Percentiles rank a stretch among this genome's conserved stretches.
These are phyloP conservation scores for Dryadomyces sulphureus DNA, from an alignment of 2,329 filamentous ascomycete genomes.

Conservation along the genomic window DNA sequence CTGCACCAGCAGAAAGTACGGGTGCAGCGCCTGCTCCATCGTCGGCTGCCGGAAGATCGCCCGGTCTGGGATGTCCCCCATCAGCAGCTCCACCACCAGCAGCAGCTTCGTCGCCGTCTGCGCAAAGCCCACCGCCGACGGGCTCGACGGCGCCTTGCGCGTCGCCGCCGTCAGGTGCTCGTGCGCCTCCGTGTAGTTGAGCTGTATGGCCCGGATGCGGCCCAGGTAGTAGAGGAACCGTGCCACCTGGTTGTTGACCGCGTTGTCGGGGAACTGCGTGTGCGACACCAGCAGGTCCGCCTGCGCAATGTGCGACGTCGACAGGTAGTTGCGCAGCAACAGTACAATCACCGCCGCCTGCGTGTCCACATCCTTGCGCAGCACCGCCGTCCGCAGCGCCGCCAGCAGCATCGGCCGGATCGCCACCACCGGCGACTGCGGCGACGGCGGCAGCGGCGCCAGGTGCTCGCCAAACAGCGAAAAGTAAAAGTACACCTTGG, in stretches of 20 bases:
- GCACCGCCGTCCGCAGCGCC: conserved; percentile 83
- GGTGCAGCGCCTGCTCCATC: conserved; percentile 75
- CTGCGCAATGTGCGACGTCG: conserved; percentile 91
- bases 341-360: conserved; percentile 92
- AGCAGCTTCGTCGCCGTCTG: conserved; percentile 95
- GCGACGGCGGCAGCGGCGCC: conserved; percentile 73
- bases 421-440: conserved; percentile 71
- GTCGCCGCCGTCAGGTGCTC: conserved; percentile 87
- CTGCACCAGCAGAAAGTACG: conserved; percentile 87
- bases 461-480: conserved; percentile 90
- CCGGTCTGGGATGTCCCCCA: conserved; percentile 96
- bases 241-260: conserved; percentile 95
- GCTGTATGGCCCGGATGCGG: conserved; percentile 87
- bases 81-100: conserved; percentile 87
- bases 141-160: conserved; percentile 82
- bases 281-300: conserved; percentile 92
- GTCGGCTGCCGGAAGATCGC: conserved; percentile 82
- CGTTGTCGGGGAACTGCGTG: conserved; percentile 85
- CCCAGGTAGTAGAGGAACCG: conserved; percentile 96
- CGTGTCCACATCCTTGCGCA: conserved; percentile 94
- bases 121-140: conserved; percentile 83
- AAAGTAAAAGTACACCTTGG: conserved; percentile 97
- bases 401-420: conserved; percentile 77
- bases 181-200: conserved; percentile 93
- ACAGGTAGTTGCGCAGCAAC: conserved; percentile 87